A percentile compares a stretch with the other conserved stretches of the same genome.
phyloP scores from a whole-genome alignment of 305 asterid species.

The Fraxinus xanthoxyloides region DNA sequence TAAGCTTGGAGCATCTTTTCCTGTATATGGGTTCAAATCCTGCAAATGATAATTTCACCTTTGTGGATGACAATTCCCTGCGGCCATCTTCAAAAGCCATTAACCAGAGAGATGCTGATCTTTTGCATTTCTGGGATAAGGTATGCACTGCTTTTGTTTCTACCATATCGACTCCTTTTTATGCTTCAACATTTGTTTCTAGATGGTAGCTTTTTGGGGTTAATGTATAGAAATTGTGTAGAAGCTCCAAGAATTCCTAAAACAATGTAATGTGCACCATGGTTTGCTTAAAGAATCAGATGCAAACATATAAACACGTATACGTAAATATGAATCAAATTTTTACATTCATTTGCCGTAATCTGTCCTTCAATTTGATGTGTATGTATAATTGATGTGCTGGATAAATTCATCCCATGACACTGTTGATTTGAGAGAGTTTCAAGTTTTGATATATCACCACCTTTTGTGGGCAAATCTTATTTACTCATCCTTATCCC shows the following conservation, averaged over 20 bases:
- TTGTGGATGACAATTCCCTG: conserved; percentile 48
- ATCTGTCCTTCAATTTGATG: background rate
- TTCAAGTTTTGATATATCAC: background rate
- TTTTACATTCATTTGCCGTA: background rate
- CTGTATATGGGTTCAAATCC: conserved; percentile 84
- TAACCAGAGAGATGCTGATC: conserved; percentile 97
- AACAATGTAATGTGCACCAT: background rate
- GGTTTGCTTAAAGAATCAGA: background rate
- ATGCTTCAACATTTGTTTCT: background rate
- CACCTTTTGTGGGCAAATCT: background rate
- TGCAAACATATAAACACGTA: background rate
- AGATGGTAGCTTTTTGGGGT: background rate
- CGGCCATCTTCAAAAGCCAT: conserved; percentile 51
- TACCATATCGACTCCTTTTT: background rate
- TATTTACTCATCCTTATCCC: conserved; percentile 1
- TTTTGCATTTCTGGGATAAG: conserved; percentile 93
- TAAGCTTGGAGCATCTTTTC: conserved; percentile 48
- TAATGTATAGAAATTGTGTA: background rate
- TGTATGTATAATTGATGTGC: background rate
- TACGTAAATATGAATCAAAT: background rate
- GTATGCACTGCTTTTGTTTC: conserved; percentile 29
- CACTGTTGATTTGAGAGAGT: background rate
- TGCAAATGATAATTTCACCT: conserved; percentile 72
- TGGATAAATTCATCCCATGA: background rate
- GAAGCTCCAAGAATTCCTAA: background rate